Conservation (phyloP, 2,329 filamentous ascomycete species). For the Xylariomycetidae sp. region DNA sequence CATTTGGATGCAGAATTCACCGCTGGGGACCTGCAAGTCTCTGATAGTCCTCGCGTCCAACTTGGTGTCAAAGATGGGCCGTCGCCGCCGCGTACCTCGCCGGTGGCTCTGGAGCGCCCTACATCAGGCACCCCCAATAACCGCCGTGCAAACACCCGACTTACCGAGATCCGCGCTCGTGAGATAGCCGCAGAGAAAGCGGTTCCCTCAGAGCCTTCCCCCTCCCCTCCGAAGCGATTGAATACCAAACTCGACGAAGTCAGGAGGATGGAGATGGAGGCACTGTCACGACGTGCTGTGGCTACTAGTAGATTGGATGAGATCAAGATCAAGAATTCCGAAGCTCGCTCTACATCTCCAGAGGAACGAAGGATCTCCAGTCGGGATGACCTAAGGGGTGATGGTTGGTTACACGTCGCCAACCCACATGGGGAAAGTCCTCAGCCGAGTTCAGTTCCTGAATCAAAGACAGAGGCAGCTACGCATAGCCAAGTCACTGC, state of each 20-base stretch:
- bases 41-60: constrained; percentile 50
- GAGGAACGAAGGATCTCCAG: constrained; percentile 29
- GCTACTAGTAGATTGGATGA: constrained; percentile 48
- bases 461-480: constrained; percentile 7
- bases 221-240: constrained; percentile 10
- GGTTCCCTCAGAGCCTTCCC: constrained; percentile 17
- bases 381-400: constrained; percentile 17
- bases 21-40: constrained; percentile 49
- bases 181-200: constrained; percentile 27
- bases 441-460: constrained; percentile 3
- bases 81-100: no score
- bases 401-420: no score
- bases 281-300: constrained; percentile 40
- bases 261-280: constrained; percentile 37
- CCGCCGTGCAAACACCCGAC: constrained; percentile 28
- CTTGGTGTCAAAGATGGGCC: no score
- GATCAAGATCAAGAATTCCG: constrained; percentile 46
- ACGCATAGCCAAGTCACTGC: constrained; percentile 5
- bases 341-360: constrained; percentile 36
- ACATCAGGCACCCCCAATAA: constrained; percentile 15
- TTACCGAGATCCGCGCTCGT: constrained; percentile 31
- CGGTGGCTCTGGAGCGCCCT: no score
- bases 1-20: constrained; percentile 55
- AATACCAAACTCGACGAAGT: constrained; percentile 49
- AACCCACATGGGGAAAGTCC: no score